Evolutionary conservation across 2,329 filamentous ascomycete species (phyloP), one percentile per base, ranked within the genome.

Genomic region (Aspergillus puulaauensis): DNA sequence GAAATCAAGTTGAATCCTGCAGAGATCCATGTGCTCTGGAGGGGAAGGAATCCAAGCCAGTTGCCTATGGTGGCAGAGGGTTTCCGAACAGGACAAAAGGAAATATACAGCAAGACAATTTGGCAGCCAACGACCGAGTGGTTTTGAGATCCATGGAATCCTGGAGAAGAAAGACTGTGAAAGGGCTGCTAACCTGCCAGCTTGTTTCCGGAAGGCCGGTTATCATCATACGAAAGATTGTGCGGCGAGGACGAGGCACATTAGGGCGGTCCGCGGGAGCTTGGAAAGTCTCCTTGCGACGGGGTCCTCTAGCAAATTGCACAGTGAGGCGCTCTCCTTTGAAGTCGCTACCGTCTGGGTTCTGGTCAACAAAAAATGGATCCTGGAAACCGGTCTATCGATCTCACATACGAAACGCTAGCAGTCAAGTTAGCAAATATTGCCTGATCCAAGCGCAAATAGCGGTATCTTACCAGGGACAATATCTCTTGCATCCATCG

Each of bases 201-300:
- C 93, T 97, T 84, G 95, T 99, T 84, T 98, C 93, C 76, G 93
- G 93, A 79, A 99, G 91, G 82, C 93, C 93, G 82, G 90, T 90
- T 73, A 99, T 96, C 78, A 93, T 89, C 95, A 99, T 98, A 77
- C 95, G 90, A 79, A 93, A 92, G 67, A 92, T 88, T 67, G 95
- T 99, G 77, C 95, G 92, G 73, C 95, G 90, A 65, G 95, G 95
- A 73, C 95, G 90, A 65, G 88, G 88, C 70, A 85, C 82, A 61
- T 66, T 69, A 66, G 83, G 83, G 67, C 87, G 86, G 72, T 89
- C 87, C 69, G 83, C 78, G 58, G 83, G 81, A 62, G 82, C 81
- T 69, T 82, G 81, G 75, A 86, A 87, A 64, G 85, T 82, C 69
- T 88, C 86, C 71, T 85, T 85, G 67, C 81, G 84, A 70, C 87